A percentile compares a stretch with the other conserved stretches of the same genome.
These are phyloP conservation scores for Cunninghamia lanceolata DNA, from an alignment of 75 land plant species.

Conservation along the genomic window DNA sequence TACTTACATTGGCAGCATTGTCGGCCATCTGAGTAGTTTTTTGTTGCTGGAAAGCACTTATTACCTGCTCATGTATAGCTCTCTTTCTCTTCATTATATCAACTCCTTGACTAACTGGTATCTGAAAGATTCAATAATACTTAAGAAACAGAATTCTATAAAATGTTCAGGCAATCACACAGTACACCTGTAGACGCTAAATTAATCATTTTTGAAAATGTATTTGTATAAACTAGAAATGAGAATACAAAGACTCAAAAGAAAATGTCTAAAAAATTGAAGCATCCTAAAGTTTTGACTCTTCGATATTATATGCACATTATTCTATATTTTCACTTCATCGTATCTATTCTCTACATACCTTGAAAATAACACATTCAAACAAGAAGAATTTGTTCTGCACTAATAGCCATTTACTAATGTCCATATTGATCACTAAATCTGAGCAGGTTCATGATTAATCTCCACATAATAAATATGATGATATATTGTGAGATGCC, in stretches of 20 bases:
- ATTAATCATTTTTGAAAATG: not conserved
- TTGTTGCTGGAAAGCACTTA: constrained; percentile 59
- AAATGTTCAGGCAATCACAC: not conserved
- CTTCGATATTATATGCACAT: not conserved
- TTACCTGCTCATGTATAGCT: constrained; percentile 76
- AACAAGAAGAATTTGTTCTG: not conserved
- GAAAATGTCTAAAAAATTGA: not conserved
- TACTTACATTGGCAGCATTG: not conserved
- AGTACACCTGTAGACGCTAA: not conserved
- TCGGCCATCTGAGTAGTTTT: constrained; percentile 24
- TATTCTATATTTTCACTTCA: not conserved
- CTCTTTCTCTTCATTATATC: constrained; percentile 97
- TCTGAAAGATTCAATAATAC: constrained; percentile 32
- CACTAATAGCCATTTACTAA: not conserved
- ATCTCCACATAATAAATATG: not conserved
- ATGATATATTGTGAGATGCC: not conserved
- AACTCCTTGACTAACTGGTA: constrained; percentile 58
- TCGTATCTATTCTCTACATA: not conserved
- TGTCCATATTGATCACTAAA: not conserved
- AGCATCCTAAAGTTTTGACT: not conserved
- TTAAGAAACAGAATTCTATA: not conserved
- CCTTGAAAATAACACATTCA: not conserved
- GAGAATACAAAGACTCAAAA: not conserved
- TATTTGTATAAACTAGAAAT: not conserved
- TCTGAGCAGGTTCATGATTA: not conserved